Conservation (phyloP, 495 filamentous ascomycete species). For the Xylaria flabelliformis region DNA sequence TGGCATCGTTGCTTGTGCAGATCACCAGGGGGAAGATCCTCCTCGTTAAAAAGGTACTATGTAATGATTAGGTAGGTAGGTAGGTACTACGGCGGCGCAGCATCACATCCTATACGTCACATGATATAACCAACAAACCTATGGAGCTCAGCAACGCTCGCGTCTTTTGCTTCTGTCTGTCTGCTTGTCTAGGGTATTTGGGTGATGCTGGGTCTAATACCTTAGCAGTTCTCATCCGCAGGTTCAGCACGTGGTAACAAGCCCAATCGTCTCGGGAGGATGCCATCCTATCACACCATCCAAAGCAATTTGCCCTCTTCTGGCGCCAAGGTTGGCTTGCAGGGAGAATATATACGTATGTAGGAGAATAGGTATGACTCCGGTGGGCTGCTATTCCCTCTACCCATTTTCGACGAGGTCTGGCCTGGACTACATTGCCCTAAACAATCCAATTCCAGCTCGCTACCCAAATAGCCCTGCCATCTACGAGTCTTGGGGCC, state of each 20-base stretch:
- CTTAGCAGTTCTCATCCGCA: conserved; percentile 33
- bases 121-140: background rate
- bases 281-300: conserved; percentile 16
- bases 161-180: too few species aligned
- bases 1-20: conserved; percentile 17
- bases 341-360: background rate
- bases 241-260: conserved; percentile 40
- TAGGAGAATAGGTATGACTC: background rate
- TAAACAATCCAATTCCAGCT: background rate
- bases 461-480: background rate
- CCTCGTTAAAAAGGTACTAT: background rate
- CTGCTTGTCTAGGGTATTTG: too few species aligned
- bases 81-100: background rate
- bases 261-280: conserved; percentile 6
- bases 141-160: too few species aligned
- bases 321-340: background rate
- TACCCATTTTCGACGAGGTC: background rate
- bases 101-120: background rate
- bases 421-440: background rate
- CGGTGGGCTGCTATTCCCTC: background rate
- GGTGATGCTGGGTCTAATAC: background rate
- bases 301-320: background rate
- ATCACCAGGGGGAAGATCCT: conserved; percentile 16
- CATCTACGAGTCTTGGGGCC: background rate
- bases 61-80: too few species aligned